These are phyloP conservation scores for Neonectria coccinea DNA, from an alignment of 2,329 filamentous ascomycete species.

Conservation along the genomic window DNA sequence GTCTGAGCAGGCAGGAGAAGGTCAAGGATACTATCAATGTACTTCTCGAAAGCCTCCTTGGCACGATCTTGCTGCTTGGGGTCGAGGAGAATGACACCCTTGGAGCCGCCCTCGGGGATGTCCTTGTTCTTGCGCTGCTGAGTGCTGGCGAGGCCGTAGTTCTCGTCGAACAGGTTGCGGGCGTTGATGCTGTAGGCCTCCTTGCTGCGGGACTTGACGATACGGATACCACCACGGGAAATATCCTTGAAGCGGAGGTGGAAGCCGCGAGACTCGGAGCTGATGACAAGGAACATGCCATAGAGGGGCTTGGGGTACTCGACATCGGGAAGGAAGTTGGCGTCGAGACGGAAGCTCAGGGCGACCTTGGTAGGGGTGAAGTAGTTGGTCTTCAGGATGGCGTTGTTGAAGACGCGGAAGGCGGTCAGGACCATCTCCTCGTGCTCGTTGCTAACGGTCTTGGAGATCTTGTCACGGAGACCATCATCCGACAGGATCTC, in stretches of 20 bases:
- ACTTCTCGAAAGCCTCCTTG: conserved; percentile 96
- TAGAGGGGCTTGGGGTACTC: conserved; percentile 96
- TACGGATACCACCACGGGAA: conserved; percentile 94
- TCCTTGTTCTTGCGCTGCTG: conserved; percentile 99
- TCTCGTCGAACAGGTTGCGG: conserved; percentile 96
- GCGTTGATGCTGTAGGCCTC: conserved; percentile 98
- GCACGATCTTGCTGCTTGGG: conserved; percentile 94
- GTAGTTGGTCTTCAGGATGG: conserved; percentile 97
- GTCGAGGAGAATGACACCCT: conserved; percentile 96
- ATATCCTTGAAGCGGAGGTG: conserved; percentile 98
- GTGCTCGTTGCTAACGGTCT: conserved; percentile 90
- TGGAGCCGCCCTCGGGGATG: conserved; percentile 97
- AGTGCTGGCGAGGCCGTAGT: conserved; percentile 97
- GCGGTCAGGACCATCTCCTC: conserved; percentile 98
- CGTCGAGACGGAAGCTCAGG: conserved; percentile 93
- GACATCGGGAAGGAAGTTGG: conserved; percentile 85
- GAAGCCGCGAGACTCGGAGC: conserved; percentile 96
- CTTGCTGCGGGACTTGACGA: conserved; percentile 96
- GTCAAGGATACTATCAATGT: conserved; percentile 98
- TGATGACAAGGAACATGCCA: conserved; percentile 99
- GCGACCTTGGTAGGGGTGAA: conserved; percentile 97
- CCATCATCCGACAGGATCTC: conserved; percentile 81
- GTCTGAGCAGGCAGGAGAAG: conserved; percentile 89
- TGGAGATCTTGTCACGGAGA: conserved; percentile 81
- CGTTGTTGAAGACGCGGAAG: conserved; percentile 94